These are phyloP conservation scores for Sabuloglossum arenarium DNA, from an alignment of 495 filamentous ascomycete species.

Conservation along the genomic window DNA sequence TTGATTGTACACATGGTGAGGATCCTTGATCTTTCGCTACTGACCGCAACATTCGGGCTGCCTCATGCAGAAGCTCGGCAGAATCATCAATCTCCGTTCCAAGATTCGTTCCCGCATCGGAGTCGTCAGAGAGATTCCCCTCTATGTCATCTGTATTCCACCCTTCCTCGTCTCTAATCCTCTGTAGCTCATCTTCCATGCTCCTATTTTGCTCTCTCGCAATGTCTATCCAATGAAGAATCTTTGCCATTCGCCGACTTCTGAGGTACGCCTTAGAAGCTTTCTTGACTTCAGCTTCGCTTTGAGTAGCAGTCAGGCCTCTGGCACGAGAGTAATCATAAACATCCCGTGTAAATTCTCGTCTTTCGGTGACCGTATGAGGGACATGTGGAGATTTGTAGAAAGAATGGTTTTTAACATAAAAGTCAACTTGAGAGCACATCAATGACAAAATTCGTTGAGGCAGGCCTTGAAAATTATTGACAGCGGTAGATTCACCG, in stretches of 20 bases:
- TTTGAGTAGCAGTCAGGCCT: not conserved
- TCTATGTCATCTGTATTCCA: not conserved
- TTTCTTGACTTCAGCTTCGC: not conserved
- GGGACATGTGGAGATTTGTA: not conserved
- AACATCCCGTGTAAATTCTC: not conserved
- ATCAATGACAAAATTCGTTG: not conserved
- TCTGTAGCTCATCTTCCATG: not conserved
- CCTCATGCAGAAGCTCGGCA: not conserved
- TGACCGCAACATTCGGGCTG: not conserved
- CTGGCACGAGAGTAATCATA: slow-evolving; percentile 4
- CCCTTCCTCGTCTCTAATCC: slow-evolving; percentile 1
- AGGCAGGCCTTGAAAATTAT: not conserved
- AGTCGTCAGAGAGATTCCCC: not conserved
- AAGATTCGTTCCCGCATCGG: not conserved
- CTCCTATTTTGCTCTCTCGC: not conserved
- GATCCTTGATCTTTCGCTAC: not conserved
- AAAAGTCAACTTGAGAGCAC: not conserved
- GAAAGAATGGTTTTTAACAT: not conserved
- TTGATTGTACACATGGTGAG: not conserved
- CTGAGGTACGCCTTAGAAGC: not conserved
- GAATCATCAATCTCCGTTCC: slow-evolving; percentile 3
- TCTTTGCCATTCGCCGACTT: not conserved
- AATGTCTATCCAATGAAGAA: not conserved
- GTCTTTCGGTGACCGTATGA: slow-evolving; percentile 1
- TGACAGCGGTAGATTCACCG: not conserved